phyloP scores from a whole-genome alignment of 768 basidiomycete species.

The Psilocybe cyanescens region DNA sequence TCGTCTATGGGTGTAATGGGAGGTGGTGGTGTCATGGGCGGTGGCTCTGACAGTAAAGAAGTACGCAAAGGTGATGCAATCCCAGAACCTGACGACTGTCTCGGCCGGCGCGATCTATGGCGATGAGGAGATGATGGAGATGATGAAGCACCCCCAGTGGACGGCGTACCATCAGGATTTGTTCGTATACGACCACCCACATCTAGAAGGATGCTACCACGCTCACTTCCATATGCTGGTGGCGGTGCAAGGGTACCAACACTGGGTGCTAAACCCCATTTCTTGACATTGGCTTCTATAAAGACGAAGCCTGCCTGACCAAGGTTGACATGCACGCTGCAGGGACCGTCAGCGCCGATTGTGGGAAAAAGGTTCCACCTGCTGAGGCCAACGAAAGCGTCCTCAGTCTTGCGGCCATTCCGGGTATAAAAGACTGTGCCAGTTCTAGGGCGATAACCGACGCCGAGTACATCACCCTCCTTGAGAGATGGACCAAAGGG shows the following conservation, averaged over 20 bases:
- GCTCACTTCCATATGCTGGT: constrained; percentile 96
- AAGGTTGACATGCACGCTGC: constrained; percentile 95
- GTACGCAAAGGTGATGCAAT: constrained; percentile 72
- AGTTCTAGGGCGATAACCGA: constrained; percentile 94
- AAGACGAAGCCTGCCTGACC: constrained; percentile 99
- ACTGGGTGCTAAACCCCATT: constrained; percentile 98
- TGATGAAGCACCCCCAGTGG: constrained; percentile 44
- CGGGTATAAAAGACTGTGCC: constrained; percentile 99
- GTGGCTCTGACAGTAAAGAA: constrained; percentile 45
- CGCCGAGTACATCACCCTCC: constrained; percentile 94
- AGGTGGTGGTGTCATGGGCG: constrained; percentile 55
- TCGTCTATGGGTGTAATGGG: constrained; percentile 85
- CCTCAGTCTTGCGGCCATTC: constrained; percentile 96
- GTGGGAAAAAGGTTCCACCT: constrained; percentile 96
- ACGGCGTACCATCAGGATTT: constrained; percentile 40
- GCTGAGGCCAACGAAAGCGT: constrained; percentile 90
- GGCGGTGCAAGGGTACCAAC: constrained; percentile 97
- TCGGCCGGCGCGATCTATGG: constrained; percentile 65
- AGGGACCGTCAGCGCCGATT: constrained; percentile 94
- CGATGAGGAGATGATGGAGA: constrained; percentile 54
- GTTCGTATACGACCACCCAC: constrained; percentile 68
- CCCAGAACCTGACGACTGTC: constrained; percentile 38
- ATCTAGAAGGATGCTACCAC: constrained; percentile 94
- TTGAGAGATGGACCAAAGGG: constrained; percentile 85
- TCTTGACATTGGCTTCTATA: constrained; percentile 99